Conservation (phyloP, 1,284 basidiomycete species). For the Chiua sp. region DNA sequence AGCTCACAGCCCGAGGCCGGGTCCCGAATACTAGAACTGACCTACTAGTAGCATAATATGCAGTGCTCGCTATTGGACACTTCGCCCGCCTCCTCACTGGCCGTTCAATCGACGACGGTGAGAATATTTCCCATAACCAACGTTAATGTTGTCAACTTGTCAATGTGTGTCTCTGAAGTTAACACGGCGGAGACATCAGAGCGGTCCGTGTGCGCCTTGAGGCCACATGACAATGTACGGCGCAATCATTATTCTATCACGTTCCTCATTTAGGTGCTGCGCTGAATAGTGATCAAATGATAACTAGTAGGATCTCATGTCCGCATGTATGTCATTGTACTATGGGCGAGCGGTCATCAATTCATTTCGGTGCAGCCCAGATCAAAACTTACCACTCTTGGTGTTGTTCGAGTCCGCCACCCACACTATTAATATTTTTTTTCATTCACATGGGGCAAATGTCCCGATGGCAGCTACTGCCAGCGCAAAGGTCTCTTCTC, state of each 20-base stretch:
- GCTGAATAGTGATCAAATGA: not conserved
- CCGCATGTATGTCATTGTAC: constrained; percentile 9
- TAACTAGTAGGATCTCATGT: constrained; percentile 6
- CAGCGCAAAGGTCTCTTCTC: not conserved
- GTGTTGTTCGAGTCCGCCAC: not conserved
- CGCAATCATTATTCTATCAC: not conserved
- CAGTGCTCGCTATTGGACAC: not conserved
- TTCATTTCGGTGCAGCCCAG: not conserved
- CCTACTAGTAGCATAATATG: not conserved
- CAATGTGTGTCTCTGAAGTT: not conserved
- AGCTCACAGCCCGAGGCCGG: not conserved
- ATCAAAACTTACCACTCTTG: not conserved
- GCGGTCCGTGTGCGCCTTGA: not conserved
- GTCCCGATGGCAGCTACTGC: not conserved
- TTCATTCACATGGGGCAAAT: not conserved
- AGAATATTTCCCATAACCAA: not conserved
- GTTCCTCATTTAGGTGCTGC: not conserved
- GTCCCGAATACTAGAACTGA: constrained; percentile 5
- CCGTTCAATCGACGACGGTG: constrained; percentile 9
- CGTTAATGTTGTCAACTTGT: not conserved
- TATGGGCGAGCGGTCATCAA: not conserved
- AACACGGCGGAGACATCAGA: not conserved
- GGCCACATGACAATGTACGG: not conserved
- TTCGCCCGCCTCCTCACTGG: not conserved
- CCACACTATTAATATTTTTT: not conserved